Evolutionary conservation across 78 protist genomes (phyloP).

Genomic region (Parvularia atlantis): DNA sequence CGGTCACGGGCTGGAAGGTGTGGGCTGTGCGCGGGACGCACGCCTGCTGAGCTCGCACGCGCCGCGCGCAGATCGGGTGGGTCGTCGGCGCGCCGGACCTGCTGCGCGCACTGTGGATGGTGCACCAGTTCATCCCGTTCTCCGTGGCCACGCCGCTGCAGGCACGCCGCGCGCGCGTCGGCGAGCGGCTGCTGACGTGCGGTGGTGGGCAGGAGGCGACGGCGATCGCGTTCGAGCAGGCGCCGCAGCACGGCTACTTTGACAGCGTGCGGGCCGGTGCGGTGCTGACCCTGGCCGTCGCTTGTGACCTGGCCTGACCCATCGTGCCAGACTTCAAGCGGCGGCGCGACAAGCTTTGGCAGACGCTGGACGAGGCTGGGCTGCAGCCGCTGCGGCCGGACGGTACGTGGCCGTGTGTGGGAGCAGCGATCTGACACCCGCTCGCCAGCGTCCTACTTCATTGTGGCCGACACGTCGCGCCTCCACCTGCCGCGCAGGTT

Average conservation of each 20-base stretch:
- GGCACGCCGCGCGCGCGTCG: too few relatives aligned
- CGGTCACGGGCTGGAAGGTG: constrained; percentile 34
- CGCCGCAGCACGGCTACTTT: neutral
- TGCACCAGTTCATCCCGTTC: constrained; percentile 1
- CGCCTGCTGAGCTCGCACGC: too few relatives aligned
- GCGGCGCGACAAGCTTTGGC: too few relatives aligned
- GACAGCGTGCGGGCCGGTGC: neutral
- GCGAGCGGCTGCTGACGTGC: too few relatives aligned
- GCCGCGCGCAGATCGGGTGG: neutral
- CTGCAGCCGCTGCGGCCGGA: too few relatives aligned
- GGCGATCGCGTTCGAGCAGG: neutral
- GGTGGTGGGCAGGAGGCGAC: neutral
- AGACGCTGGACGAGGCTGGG: too few relatives aligned
- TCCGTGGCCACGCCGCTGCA: constrained; percentile 15
- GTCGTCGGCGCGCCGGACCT: neutral
- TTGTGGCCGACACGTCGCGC: constrained; percentile 25
- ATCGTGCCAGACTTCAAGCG: too few relatives aligned
- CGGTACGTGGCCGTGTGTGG: too few relatives aligned
- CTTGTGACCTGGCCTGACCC: too few relatives aligned
- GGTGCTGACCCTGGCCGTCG: neutral
- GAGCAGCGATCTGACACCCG: too few relatives aligned
- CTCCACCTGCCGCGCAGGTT: neutral
- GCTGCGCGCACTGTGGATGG: neutral
- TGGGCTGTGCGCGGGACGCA: too few relatives aligned
- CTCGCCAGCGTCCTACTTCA: constrained; percentile 33